Evolutionary conservation across 2,329 filamentous ascomycete species (phyloP), one percentile per base, ranked within the genome.

Genomic region (Exophiala viscosa): DNA sequence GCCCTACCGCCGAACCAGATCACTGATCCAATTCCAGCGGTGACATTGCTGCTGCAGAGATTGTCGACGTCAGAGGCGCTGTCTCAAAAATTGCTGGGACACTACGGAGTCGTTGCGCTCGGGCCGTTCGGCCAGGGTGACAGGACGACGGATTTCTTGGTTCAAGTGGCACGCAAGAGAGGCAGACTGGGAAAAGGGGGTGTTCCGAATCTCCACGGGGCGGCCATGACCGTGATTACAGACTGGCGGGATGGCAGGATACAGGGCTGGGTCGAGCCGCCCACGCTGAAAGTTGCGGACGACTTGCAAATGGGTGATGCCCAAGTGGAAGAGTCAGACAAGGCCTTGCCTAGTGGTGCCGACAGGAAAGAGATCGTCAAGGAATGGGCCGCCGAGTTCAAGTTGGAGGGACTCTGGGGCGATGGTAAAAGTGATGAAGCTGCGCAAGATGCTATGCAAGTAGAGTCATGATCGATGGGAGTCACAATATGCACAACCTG

Each of bases 241-340:
- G 93, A 99, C 75, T 95, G 93, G 89, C 83, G 93, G 62, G 92
- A 97, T 68, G 92, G 91, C 20, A 83, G 93, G 47, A 95, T 99
- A 64, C 90, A 95, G 72, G 91, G 91, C 52, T 96, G 91, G 91
- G 82, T 85, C 43, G 87, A 90, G 63, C 81, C 90, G 2, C 90
- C 91, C 6, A 78, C 80, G 33, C 71, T 89, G 54, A 73, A 81
- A 14, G 79, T 86, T 41, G 76, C 77, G n/a, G 65, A 69, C 15
- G 66, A 68, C 40, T 50, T 60, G 58, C 64, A 69, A 39, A 69
- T 71, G 40, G 54, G 65, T 43, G 58, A 67, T 58, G 69, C 69
- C 40, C 69, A 65, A 7, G 69, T 70, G 45, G 58, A 57, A 8
- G 71, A 28, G 3, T 5, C 23, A 5, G 58, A 76, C 48, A 72